Evolutionary conservation across 805 yeast genomes (phyloP).

Genomic region (Grigorovia transvaalensis): DNA sequence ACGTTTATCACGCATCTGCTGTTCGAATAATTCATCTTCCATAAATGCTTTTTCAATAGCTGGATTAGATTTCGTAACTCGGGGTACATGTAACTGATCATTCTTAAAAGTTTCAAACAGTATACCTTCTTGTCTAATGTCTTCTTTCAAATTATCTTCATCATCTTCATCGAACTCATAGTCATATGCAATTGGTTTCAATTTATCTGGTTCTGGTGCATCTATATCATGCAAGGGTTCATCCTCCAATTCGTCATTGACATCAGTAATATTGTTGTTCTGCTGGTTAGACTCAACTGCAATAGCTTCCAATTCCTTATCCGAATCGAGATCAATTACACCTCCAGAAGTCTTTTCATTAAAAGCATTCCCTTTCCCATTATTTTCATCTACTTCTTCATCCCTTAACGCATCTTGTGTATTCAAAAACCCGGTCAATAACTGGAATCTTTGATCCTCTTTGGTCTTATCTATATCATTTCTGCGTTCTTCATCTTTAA

Average conservation of each 20-base stretch:
- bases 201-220: neutral
- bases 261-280: neutral
- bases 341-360: neutral
- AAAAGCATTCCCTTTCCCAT: neutral
- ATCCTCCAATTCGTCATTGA: neutral
- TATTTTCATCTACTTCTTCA: conserved; percentile 2
- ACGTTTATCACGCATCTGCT: conserved; percentile 57
- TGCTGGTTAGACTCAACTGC: neutral
- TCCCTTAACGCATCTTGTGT: conserved; percentile 7
- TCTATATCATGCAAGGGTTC: neutral
- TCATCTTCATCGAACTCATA: conserved; percentile 72
- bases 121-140: conserved; percentile 56
- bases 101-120: conserved; percentile 54
- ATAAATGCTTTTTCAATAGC: conserved; percentile 17
- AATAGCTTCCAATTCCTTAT: neutral
- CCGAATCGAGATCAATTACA: neutral
- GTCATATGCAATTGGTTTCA: conserved; percentile 30
- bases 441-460: conserved; percentile 8
- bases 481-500: conserved; percentile 8
- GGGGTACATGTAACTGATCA: conserved; percentile 32
- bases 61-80: conserved; percentile 3
- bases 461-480: neutral
- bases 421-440: conserved; percentile 13
- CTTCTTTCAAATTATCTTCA: conserved; percentile 54
- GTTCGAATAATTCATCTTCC: conserved; percentile 45